These are phyloP conservation scores for Kwoniella sp. DNA, from an alignment of 768 basidiomycete genomes.

Conservation along the genomic window DNA sequence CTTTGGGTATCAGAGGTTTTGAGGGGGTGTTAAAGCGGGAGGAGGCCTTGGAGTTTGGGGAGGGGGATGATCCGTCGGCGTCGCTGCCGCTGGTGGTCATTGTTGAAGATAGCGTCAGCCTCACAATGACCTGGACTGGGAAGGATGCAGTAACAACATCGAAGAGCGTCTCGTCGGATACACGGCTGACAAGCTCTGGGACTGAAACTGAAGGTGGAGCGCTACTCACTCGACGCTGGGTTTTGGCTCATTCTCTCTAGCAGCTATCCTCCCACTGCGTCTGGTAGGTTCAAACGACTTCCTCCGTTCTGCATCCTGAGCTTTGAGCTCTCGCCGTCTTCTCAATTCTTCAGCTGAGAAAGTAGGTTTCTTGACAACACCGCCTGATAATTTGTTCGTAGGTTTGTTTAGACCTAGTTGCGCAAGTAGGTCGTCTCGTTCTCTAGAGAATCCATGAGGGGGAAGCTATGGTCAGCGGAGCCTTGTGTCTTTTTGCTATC, in stretches of 20 bases:
- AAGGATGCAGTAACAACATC: too few species aligned
- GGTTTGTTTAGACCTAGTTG: conserved; percentile 18
- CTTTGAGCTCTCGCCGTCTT: conserved; percentile 7
- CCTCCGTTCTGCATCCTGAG: conserved; percentile 15
- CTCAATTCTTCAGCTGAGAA: conserved; percentile 11
- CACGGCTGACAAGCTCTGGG: too few species aligned
- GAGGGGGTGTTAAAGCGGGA: neutral
- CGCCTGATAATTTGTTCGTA: neutral
- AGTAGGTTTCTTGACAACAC: conserved; percentile 8
- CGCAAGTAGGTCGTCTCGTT: conserved; percentile 22
- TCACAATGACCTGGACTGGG: too few species aligned
- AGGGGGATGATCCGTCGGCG: neutral
- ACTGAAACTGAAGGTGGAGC: too few species aligned
- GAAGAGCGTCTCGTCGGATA: too few species aligned
- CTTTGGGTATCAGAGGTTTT: conserved; percentile 21
- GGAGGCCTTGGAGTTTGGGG: neutral
- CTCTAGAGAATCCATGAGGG: neutral
- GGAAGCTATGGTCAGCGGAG: neutral
- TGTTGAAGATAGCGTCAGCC: too few species aligned
- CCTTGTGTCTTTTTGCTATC: neutral
- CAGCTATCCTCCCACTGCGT: conserved; percentile 32
- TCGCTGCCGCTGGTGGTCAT: neutral
- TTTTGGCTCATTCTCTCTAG: conserved; percentile 13
- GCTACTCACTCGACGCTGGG: conserved; percentile 1
- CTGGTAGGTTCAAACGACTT: conserved; percentile 20